Conservation (phyloP, 2,329 filamentous ascomycete species). For the Aspergillus tubingensis region DNA sequence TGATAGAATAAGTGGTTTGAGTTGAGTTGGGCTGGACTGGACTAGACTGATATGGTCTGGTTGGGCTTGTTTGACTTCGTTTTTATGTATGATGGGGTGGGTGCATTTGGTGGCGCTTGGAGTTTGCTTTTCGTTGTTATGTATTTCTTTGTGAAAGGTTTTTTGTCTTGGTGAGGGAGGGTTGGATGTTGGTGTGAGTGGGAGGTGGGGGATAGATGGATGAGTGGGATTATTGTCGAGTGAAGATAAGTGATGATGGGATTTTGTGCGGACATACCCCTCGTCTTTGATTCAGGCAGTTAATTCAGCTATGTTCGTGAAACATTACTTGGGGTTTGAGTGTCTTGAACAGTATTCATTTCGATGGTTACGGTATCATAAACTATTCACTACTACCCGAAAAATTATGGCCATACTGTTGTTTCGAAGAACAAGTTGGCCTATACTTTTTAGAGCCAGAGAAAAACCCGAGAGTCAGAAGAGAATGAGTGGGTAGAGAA, state of each 20-base stretch:
- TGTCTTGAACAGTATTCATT: neutral
- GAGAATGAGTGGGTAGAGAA: slow-evolving; percentile 2
- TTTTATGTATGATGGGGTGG: slow-evolving; percentile 23
- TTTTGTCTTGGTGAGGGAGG: neutral
- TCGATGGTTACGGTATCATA: neutral
- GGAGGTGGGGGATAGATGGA: neutral
- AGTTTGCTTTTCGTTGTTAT: slow-evolving; percentile 13
- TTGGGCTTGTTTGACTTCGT: neutral
- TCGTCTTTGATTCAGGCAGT: neutral
- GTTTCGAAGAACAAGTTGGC: neutral
- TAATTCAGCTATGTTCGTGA: neutral
- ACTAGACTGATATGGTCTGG: neutral
- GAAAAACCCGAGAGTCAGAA: neutral
- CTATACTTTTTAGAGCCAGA: neutral
- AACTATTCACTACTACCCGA: slow-evolving; percentile 11
- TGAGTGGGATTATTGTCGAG: neutral
- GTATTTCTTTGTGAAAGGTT: neutral
- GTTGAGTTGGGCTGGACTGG: neutral
- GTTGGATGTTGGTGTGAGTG: neutral
- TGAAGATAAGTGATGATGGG: neutral
- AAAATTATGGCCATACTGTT: neutral
- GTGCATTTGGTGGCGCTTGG: slow-evolving; percentile 38
- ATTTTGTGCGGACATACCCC: too few species aligned
- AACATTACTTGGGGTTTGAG: neutral
- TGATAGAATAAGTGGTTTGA: neutral